These are phyloP conservation scores for Aureobasidium zeae DNA, from an alignment of 2,329 filamentous ascomycete species.

Conservation along the genomic window DNA sequence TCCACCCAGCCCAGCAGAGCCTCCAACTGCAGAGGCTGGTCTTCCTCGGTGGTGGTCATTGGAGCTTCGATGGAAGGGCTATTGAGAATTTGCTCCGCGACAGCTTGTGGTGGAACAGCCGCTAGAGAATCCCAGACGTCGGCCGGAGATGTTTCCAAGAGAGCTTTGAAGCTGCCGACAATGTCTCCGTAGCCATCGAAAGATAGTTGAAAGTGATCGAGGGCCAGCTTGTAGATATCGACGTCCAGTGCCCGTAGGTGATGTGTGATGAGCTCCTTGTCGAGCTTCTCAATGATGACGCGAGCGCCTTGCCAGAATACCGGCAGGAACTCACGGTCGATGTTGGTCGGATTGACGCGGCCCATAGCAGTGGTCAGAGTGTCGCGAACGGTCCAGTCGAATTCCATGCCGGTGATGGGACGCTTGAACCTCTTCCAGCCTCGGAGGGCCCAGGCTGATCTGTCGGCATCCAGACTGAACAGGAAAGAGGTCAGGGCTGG, in stretches of 20 bases:
- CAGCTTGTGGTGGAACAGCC: slow-evolving; percentile 65
- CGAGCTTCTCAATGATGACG: slow-evolving; percentile 63
- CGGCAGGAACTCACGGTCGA: slow-evolving; percentile 48
- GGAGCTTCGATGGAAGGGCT: slow-evolving; percentile 57
- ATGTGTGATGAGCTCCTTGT: slow-evolving; percentile 64
- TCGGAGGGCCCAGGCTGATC: slow-evolving; percentile 57
- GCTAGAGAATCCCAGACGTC: slow-evolving; percentile 87
- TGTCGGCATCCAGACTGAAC: slow-evolving; percentile 59
- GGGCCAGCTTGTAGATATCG: slow-evolving; percentile 50
- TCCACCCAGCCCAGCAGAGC: slow-evolving; percentile 67
- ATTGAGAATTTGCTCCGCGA: slow-evolving; percentile 75
- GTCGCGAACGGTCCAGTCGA: slow-evolving; percentile 77
- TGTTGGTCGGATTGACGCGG: slow-evolving; percentile 48
- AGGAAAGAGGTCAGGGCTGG: slow-evolving; percentile 80
- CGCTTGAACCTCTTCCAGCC: slow-evolving; percentile 60
- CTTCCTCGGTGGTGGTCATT: slow-evolving; percentile 46
- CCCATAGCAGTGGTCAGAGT: slow-evolving; percentile 59
- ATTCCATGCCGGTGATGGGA: slow-evolving; percentile 60
- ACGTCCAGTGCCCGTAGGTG: slow-evolving; percentile 71
- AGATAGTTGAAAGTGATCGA: slow-evolving; percentile 53
- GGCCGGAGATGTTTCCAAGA: slow-evolving; percentile 65
- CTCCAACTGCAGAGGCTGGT: slow-evolving; percentile 46
- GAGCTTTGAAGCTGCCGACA: slow-evolving; percentile 57
- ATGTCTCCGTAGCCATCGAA: slow-evolving; percentile 54
- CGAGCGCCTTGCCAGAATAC: slow-evolving; percentile 72